These are phyloP conservation scores for Camelina laxa DNA, from an alignment of 345 rosid species.

Conservation along the genomic window DNA sequence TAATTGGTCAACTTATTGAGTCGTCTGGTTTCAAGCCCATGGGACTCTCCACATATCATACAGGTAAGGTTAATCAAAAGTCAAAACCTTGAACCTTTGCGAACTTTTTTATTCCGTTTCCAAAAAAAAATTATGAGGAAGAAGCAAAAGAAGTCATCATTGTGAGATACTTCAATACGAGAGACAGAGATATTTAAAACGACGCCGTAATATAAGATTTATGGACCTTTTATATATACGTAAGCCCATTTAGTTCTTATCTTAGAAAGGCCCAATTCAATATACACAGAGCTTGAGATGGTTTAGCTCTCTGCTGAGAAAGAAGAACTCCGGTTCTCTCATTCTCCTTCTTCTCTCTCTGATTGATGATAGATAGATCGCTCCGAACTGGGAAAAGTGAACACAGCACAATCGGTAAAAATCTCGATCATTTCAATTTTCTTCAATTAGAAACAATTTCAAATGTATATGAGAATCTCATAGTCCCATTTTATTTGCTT, in stretches of 20 bases:
- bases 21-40: constrained; percentile 12
- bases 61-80: too few relatives aligned
- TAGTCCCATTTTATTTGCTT: background rate
- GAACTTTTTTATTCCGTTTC: too few relatives aligned
- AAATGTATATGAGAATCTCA: background rate
- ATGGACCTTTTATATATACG: background rate
- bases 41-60: background rate
- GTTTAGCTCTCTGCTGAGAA: background rate
- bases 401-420: constrained; percentile 29
- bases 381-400: background rate
- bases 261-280: background rate
- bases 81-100: too few relatives aligned
- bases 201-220: background rate
- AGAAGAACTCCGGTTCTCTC: background rate
- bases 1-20: background rate
- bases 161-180: constrained; percentile 30
- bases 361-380: constrained; percentile 18
- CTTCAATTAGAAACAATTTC: background rate
- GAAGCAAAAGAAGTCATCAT: background rate
- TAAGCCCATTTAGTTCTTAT: background rate
- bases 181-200: background rate
- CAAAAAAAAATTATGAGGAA: too few relatives aligned
- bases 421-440: constrained; percentile 8
- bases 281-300: background rate
- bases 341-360: background rate